Conservation (phyloP, 1,139 yeast species). For the Yamadazyma dushanensis region DNA sequence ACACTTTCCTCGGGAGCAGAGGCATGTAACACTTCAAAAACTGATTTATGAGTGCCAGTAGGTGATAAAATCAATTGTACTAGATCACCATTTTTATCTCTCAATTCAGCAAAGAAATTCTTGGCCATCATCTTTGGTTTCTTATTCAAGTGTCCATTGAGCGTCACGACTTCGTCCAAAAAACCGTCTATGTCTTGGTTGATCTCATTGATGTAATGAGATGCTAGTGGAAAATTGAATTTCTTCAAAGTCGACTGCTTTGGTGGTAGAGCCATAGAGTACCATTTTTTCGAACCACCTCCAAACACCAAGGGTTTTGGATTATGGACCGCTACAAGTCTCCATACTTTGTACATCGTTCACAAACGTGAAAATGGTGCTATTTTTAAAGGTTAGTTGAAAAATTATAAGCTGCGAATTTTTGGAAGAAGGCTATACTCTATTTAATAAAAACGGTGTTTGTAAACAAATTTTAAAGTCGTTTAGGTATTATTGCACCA, state of each 20-base stretch:
- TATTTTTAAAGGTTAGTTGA: no score
- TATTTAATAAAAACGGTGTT: no score
- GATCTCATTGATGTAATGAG: constrained; percentile 29
- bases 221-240: constrained; percentile 40
- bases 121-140: constrained; percentile 55
- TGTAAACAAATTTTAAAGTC: no score
- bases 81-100: constrained; percentile 69
- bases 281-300: background rate
- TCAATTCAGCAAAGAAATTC: constrained; percentile 65
- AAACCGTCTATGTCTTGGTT: constrained; percentile 15
- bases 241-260: constrained; percentile 21
- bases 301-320: background rate
- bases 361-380: no score
- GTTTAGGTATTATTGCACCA: no score
- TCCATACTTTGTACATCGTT: no score
- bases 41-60: constrained; percentile 37
- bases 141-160: constrained; percentile 81
- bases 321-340: no score
- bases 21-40: constrained; percentile 45
- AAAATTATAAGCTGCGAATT: background rate
- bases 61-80: constrained; percentile 60
- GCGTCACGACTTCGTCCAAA: constrained; percentile 23
- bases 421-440: background rate
- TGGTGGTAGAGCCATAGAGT: constrained; percentile 6
- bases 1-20: constrained; percentile 75